Evolutionary conservation across 2,329 filamentous ascomycete species (phyloP).

Genomic region (Coniochaeta sp.): DNA sequence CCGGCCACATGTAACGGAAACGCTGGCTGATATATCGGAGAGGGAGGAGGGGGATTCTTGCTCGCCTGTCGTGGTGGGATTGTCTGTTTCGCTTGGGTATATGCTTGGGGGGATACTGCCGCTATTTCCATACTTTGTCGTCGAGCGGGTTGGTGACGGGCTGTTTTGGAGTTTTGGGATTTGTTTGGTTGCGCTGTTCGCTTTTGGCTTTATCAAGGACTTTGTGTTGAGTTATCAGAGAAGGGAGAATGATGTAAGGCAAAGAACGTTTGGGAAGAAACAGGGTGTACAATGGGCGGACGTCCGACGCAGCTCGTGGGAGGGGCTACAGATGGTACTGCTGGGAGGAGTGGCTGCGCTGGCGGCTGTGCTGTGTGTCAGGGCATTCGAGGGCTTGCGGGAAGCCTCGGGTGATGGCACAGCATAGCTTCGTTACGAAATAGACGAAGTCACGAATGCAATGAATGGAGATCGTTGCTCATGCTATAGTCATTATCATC

Average conservation of each 20-base stretch:
- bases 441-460: not conserved
- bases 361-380: slow-evolving; percentile 22
- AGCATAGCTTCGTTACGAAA: not conserved
- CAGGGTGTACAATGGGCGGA: slow-evolving; percentile 12
- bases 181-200: slow-evolving; percentile 21
- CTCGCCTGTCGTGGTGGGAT: slow-evolving; percentile 16
- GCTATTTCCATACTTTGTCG: slow-evolving; percentile 23
- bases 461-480: not conserved
- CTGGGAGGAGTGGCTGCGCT: slow-evolving; percentile 21
- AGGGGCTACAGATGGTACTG: slow-evolving; percentile 23
- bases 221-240: slow-evolving; percentile 10
- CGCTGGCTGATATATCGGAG: slow-evolving; percentile 3
- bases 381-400: slow-evolving; percentile 14
- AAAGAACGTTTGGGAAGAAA: not conserved
- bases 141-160: slow-evolving; percentile 17
- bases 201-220: slow-evolving; percentile 22
- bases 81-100: slow-evolving; percentile 22
- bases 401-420: not conserved
- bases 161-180: slow-evolving; percentile 23
- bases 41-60: slow-evolving; percentile 6
- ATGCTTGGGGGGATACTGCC: slow-evolving; percentile 22
- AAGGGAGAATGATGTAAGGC: not conserved
- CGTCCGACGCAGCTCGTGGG: slow-evolving; percentile 16
- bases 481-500: not conserved
- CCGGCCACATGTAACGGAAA: not conserved